phyloP scores from a whole-genome alignment of 805 yeast species.

The Starmerella etchellsii region DNA sequence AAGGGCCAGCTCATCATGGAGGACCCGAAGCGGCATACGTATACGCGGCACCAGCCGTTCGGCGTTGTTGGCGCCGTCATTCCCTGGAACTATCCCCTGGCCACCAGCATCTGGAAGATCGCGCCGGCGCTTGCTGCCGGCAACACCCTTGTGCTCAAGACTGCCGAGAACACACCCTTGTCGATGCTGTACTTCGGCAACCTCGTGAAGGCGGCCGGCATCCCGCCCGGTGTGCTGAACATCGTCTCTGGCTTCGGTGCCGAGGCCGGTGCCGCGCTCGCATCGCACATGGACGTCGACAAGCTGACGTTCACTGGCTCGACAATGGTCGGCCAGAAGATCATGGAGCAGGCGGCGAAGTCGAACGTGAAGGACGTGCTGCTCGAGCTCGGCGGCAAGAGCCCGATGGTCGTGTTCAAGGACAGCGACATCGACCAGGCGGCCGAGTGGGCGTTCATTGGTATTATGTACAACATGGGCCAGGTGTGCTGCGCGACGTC shows the following conservation, averaged over 20 bases:
- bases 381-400: constrained; percentile 92
- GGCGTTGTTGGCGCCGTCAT: constrained; percentile 95
- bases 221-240: constrained; percentile 85
- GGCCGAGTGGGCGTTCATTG: constrained; percentile 59
- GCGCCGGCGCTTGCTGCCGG: constrained; percentile 91
- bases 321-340: constrained; percentile 74
- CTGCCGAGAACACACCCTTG: constrained; percentile 86
- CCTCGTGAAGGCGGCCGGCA: constrained; percentile 65
- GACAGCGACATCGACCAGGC: constrained; percentile 74
- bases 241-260: constrained; percentile 78
- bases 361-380: constrained; percentile 81
- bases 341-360: constrained; percentile 69
- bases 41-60: constrained; percentile 76
- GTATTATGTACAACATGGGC: constrained; percentile 89
- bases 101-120: constrained; percentile 90
- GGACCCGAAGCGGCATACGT: constrained; percentile 58
- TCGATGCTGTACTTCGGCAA: constrained; percentile 67
- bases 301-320: constrained; percentile 95
- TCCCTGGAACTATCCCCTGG: constrained; percentile 94
- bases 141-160: constrained; percentile 74
- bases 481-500: constrained; percentile 95
- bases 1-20: constrained; percentile 66
- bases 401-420: constrained; percentile 77
- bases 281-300: constrained; percentile 66
- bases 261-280: constrained; percentile 68